Percentiles rank a stretch among this genome's conserved stretches.
Conservation (phyloP, 805 yeast genomes). For the Saturnispora kantuleensis region DNA sequence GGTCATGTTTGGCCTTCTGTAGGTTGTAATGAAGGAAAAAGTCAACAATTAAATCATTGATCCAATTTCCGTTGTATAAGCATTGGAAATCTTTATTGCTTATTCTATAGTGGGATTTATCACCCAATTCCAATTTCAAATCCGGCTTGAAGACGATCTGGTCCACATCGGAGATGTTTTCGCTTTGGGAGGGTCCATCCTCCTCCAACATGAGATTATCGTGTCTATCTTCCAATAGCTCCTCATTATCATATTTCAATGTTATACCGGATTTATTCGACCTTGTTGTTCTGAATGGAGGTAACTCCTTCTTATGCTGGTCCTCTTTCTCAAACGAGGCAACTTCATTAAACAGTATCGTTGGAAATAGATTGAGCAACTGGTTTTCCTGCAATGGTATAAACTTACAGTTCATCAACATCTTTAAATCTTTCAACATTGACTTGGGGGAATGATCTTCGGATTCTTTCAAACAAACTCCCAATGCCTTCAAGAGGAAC, state of each 20-base stretch:
- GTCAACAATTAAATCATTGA: slow-evolving; percentile 82
- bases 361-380: too few species aligned
- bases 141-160: slow-evolving; percentile 26
- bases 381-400: too few species aligned
- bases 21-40: slow-evolving; percentile 59
- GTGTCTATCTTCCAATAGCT: slow-evolving; percentile 12
- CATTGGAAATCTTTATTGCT: slow-evolving; percentile 69
- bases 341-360: too few species aligned
- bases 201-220: slow-evolving; percentile 34
- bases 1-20: slow-evolving; percentile 26
- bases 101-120: slow-evolving; percentile 46
- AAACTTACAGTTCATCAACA: too few species aligned
- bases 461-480: too few species aligned
- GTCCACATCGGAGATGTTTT: slow-evolving; percentile 21
- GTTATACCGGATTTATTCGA: slow-evolving; percentile 6
- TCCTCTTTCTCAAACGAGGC: not conserved
- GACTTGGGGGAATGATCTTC: too few species aligned
- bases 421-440: too few species aligned
- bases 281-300: slow-evolving; percentile 3
- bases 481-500: too few species aligned
- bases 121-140: slow-evolving; percentile 42
- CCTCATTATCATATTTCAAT: slow-evolving; percentile 8
- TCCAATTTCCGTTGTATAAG: slow-evolving; percentile 72
- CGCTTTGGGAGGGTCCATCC: slow-evolving; percentile 21
- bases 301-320: not conserved